Evolutionary conservation across 495 filamentous ascomycete genomes (phyloP).

Genomic region (Opeltia flavorubescens): DNA sequence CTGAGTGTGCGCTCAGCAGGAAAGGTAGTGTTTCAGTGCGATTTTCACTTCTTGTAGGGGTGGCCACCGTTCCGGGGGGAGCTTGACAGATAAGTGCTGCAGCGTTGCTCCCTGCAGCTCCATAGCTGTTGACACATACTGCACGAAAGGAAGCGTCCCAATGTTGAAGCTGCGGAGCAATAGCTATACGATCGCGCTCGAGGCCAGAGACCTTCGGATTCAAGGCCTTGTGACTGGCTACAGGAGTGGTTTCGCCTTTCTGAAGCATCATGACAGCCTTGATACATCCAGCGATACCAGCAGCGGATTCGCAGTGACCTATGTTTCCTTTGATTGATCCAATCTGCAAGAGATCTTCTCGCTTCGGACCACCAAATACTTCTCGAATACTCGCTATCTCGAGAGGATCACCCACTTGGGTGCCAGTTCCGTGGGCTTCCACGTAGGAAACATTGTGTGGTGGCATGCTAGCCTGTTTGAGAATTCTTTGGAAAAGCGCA

Average conservation of each 20-base stretch:
- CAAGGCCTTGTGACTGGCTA: slow-evolving; percentile 25
- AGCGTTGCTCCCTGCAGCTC: slow-evolving; percentile 28
- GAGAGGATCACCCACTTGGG: slow-evolving; percentile 25
- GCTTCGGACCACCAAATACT: slow-evolving; percentile 17
- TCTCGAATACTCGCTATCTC: slow-evolving; percentile 19
- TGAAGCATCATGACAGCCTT: slow-evolving; percentile 38
- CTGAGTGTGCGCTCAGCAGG: neutral
- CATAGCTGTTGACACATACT: slow-evolving; percentile 35
- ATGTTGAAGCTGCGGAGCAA: slow-evolving; percentile 18
- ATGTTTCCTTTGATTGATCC: slow-evolving; percentile 36
- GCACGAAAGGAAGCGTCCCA: slow-evolving; percentile 24
- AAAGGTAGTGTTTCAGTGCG: neutral
- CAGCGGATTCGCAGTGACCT: slow-evolving; percentile 36
- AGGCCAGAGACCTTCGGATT: slow-evolving; percentile 24
- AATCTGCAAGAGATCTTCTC: slow-evolving; percentile 13
- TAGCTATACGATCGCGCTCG: slow-evolving; percentile 17
- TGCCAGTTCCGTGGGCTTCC: slow-evolving; percentile 32
- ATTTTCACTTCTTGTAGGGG: neutral
- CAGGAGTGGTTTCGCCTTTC: slow-evolving; percentile 26
- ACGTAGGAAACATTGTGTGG: slow-evolving; percentile 15
- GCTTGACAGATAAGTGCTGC: slow-evolving; percentile 5
- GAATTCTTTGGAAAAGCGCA: slow-evolving; percentile 14
- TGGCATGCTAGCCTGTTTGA: slow-evolving; percentile 3
- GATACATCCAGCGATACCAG: slow-evolving; percentile 31
- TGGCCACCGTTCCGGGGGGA: neutral